These are phyloP conservation scores for Debaryomyces subglobosus DNA, from an alignment of 1,139 yeast species.

Conservation along the genomic window DNA sequence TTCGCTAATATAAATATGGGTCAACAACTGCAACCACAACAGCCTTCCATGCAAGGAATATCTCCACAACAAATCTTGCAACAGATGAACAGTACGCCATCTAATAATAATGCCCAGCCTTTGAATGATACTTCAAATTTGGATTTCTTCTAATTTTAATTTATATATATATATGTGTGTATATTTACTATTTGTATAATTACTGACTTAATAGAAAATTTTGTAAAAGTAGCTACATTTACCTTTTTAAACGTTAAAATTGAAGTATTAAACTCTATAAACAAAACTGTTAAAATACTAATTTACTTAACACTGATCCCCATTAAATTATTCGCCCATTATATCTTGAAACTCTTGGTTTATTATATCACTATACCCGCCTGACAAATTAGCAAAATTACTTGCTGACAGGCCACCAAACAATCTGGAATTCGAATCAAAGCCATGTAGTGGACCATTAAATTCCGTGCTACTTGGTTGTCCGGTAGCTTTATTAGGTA, in stretches of 20 bases:
- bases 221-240: not conserved
- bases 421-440: not conserved
- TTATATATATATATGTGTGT: not conserved
- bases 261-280: constrained; percentile 2
- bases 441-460: not conserved
- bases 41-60: constrained; percentile 23
- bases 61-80: constrained; percentile 47
- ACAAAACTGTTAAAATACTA: not conserved
- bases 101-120: constrained; percentile 11
- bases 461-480: not conserved
- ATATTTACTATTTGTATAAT: not conserved
- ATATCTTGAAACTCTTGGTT: constrained; percentile 45
- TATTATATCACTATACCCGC: constrained; percentile 42
- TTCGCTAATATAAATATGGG: constrained; percentile 2
- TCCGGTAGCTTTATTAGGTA: not conserved
- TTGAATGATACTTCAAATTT: constrained; percentile 13
- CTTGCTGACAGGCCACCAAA: not conserved
- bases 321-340: constrained; percentile 23
- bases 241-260: not conserved
- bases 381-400: constrained; percentile 13
- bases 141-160: constrained; percentile 20
- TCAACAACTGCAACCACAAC: constrained; percentile 14
- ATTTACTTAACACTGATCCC: not conserved
- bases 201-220: constrained; percentile 1
- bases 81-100: constrained; percentile 25